Base-by-base conservation (phyloP, 768 basidiomycete species). In the Kwoniella mangroviensis region DNA sequence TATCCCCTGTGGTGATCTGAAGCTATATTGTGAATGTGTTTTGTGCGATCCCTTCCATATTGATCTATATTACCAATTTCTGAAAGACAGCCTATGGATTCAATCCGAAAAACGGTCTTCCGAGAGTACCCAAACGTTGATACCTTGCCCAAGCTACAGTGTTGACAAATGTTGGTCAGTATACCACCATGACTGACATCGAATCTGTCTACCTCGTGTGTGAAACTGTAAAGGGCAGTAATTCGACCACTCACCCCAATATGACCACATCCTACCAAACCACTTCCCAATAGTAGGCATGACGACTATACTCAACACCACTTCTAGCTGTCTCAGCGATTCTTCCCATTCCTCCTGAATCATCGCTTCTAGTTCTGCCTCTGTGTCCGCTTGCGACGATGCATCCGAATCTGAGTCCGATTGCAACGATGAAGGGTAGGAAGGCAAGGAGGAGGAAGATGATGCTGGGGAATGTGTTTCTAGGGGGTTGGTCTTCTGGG, bases 311-410 rank as follows among this genome's bases (percentile, higher is more conserved):
- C 91, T 88, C 63, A 92, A 83, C 21, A 96, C 87, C 80, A 93
- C 88, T 79, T 91, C 90, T 55, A 97, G 86, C 81, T 97, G 93
- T 70, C 89, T 84, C 60, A 96, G 78, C 77, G 91, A 92, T 83
- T 97, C 94, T 77, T 94, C 90, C 94, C 94, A 96, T 85, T 97
- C 94, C 80, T 91, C 87, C 83, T 94, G 91, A 2, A 92, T 91
- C 73, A 82, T 73, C 13, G 75, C 75, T 49, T 72, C 71, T 57
- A 56, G 56, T 19, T 69, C 72, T 90, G 85, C 51, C 86, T 88
- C 75, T 88, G 89, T 76, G 21, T 93, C 92, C 28, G 43, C 62
- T 13, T 54, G 34, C 24, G 68, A 69, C 1, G 62, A 63, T 19
- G 21, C 45, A 26, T 69, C 60, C 11, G 53, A 19, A 28, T 67